phyloP scores from a whole-genome alignment of 805 yeast genomes.

The Kazachstania kunashirensis region DNA sequence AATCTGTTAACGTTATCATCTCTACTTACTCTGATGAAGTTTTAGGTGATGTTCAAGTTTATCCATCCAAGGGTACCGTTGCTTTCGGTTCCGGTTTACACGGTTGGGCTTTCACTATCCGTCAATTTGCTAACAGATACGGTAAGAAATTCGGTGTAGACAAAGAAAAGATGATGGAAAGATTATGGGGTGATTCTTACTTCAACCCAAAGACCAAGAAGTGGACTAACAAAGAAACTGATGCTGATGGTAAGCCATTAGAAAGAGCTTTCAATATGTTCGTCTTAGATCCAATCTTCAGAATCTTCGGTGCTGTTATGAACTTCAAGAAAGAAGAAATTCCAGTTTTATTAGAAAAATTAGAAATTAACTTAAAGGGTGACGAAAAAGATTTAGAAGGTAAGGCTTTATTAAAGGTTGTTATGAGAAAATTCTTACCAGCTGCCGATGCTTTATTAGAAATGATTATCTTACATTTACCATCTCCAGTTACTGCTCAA shows the following conservation, averaged over 20 bases:
- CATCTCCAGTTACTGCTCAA: conserved; percentile 99
- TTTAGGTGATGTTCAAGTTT: conserved; percentile 94
- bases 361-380: conserved; percentile 86
- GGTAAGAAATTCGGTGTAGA: conserved; percentile 99
- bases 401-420: conserved; percentile 95
- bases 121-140: conserved; percentile 97
- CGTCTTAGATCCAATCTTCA: conserved; percentile 97
- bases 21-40: conserved; percentile 86
- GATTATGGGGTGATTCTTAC: conserved; percentile 99
- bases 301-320: conserved; percentile 94
- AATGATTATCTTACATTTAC: conserved; percentile 97
- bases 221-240: conserved; percentile 95
- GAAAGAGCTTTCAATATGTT: conserved; percentile 99
- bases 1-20: conserved; percentile 97
- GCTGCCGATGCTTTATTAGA: conserved; percentile 99
- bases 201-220: conserved; percentile 99
- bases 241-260: conserved; percentile 87
- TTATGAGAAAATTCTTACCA: conserved; percentile 99
- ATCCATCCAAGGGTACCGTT: conserved; percentile 98
- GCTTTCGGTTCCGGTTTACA: conserved; percentile 99
- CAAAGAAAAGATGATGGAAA: conserved; percentile 94
- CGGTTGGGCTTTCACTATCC: conserved; percentile 99
- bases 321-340: conserved; percentile 98
- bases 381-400: conserved; percentile 98
- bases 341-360: conserved; percentile 82